phyloP scores from a whole-genome alignment of 345 rosid genomes.

The Carallia brachiata region DNA sequence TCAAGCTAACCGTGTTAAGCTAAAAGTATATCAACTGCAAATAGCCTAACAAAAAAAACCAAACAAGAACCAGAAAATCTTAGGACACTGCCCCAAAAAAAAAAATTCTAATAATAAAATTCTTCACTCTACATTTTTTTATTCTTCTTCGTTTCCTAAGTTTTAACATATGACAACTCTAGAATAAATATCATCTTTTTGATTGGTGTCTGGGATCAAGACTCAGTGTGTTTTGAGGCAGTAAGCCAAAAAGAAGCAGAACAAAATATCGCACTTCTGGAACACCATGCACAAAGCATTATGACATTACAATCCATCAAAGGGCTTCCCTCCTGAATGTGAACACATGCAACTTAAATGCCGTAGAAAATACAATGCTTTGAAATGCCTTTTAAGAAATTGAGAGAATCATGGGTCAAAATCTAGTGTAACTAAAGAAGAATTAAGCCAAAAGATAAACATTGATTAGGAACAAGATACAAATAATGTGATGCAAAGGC shows the following conservation, averaged over 20 bases:
- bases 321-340: neutral
- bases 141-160: neutral
- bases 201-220: neutral
- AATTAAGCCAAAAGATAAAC: neutral
- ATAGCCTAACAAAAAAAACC: too few species aligned
- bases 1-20: constrained; percentile 12
- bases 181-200: neutral
- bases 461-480: neutral
- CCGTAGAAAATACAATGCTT: too few species aligned
- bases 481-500: constrained; percentile 3
- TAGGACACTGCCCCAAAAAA: too few species aligned
- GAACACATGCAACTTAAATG: neutral
- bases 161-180: neutral
- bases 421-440: neutral
- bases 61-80: too few species aligned
- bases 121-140: neutral
- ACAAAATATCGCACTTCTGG: neutral
- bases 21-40: neutral
- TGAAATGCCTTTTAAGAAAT: too few species aligned
- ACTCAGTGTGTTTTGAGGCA: neutral
- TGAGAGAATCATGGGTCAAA: too few species aligned
- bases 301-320: too few species aligned
- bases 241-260: neutral
- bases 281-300: too few species aligned
- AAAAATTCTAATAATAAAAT: neutral